These are phyloP conservation scores for Tetradesmus obliquus DNA, from an alignment of 139 green algal species.

Conservation along the genomic window DNA sequence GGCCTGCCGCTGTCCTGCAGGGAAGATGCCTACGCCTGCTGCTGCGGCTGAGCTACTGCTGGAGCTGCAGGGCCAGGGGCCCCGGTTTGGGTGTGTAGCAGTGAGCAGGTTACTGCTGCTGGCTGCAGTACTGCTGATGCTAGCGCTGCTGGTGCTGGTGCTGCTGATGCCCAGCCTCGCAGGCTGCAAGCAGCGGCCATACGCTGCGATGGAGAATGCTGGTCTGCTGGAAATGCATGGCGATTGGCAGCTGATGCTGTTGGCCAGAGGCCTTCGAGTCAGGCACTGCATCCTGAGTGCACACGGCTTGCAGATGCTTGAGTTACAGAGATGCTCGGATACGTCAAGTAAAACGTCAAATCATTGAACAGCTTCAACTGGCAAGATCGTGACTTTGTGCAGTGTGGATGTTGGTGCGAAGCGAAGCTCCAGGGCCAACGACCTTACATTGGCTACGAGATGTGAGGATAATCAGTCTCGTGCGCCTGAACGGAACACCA, in stretches of 20 bases:
- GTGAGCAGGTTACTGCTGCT: not conserved
- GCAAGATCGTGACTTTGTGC: not conserved
- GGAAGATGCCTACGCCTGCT: constrained; percentile 60
- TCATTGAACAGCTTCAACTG: not conserved
- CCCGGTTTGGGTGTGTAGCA: not conserved
- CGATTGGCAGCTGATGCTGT: not conserved
- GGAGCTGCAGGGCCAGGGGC: not conserved
- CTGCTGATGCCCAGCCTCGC: not conserved
- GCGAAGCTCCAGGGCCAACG: not conserved
- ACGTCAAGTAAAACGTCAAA: not conserved
- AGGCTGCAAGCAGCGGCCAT: not conserved
- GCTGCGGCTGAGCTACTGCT: not conserved
- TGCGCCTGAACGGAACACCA: too few species aligned
- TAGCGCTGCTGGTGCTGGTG: not conserved
- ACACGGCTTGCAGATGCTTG: not conserved
- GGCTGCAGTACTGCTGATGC: not conserved
- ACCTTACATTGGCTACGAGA: not conserved
- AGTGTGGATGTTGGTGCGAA: not conserved
- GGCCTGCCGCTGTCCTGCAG: constrained; percentile 73
- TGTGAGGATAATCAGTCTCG: not conserved
- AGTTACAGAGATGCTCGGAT: not conserved
- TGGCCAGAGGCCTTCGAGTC: not conserved
- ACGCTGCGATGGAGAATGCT: not conserved
- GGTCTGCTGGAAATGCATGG: not conserved
- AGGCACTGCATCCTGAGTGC: not conserved